phyloP scores from a whole-genome alignment of 2,329 filamentous ascomycete species.

The Fusarium sp. region DNA sequence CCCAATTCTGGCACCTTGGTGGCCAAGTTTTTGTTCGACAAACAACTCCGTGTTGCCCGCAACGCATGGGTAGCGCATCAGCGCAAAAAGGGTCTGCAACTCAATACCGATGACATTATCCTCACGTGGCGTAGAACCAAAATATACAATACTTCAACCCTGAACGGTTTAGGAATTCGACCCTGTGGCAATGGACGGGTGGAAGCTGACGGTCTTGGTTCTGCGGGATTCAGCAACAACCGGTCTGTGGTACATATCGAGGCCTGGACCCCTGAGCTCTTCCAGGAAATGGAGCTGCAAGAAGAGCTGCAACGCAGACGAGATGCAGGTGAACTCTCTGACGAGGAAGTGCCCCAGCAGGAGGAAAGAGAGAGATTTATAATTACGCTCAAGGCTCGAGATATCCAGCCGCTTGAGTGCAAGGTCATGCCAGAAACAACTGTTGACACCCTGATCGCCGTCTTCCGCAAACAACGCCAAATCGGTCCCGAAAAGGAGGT shows the following conservation, averaged over 20 bases:
- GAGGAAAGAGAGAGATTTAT: constrained; percentile 56
- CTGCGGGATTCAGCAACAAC: constrained; percentile 73
- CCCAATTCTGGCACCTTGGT: constrained; percentile 63
- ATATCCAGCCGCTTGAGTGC: constrained; percentile 62
- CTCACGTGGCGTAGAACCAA: constrained; percentile 82
- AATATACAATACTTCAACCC: constrained; percentile 81
- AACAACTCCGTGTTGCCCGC: constrained; percentile 74
- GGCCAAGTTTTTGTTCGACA: constrained; percentile 74
- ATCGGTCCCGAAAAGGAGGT: constrained; percentile 66
- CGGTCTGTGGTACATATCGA: constrained; percentile 82
- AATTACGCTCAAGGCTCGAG: constrained; percentile 66
- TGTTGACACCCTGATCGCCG: constrained; percentile 70
- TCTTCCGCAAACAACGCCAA: constrained; percentile 67
- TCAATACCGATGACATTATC: constrained; percentile 67
- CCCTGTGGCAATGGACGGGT: constrained; percentile 57
- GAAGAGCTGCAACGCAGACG: constrained; percentile 61
- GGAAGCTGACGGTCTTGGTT: constrained; percentile 51
- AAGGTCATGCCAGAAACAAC: constrained; percentile 66
- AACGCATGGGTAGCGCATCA: constrained; percentile 77
- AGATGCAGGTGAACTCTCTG: constrained; percentile 55
- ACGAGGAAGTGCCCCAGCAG: constrained; percentile 48
- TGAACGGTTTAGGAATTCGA: constrained; percentile 73
- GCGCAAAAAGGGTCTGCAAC: constrained; percentile 52
- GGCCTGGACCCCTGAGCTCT: constrained; percentile 78
- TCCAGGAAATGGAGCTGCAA: constrained; percentile 60